These are phyloP conservation scores for Trametes elegans DNA, from an alignment of 768 basidiomycete species.

Conservation along the genomic window DNA sequence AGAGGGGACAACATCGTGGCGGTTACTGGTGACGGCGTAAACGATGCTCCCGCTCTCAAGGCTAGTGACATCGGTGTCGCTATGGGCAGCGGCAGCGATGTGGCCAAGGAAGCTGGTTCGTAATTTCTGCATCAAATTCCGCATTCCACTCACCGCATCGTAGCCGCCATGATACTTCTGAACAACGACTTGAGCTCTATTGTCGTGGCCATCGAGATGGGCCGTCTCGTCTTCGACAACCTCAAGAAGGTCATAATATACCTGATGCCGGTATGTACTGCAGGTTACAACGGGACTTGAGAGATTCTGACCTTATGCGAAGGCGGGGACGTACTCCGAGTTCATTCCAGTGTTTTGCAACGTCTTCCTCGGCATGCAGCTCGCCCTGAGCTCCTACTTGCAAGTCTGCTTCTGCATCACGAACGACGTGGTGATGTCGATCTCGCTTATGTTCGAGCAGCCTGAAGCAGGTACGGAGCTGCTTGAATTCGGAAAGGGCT, in stretches of 20 bases:
- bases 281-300: conserved; percentile 34
- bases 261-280: conserved; percentile 53
- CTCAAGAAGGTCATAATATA: conserved; percentile 56
- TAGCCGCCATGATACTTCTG: conserved; percentile 63
- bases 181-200: conserved; percentile 67
- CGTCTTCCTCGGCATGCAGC: conserved; percentile 58
- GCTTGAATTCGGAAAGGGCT: conserved; percentile 47
- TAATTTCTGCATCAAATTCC: not conserved
- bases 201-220: conserved; percentile 61
- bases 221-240: conserved; percentile 64
- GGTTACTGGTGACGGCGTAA: conserved; percentile 68
- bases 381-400: conserved; percentile 51
- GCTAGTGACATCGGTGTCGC: conserved; percentile 63
- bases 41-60: conserved; percentile 57
- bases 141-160: not conserved
- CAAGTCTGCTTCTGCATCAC: conserved; percentile 56
- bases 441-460: conserved; percentile 55
- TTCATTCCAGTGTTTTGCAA: conserved; percentile 55
- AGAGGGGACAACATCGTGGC: conserved; percentile 54
- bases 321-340: conserved; percentile 60
- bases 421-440: conserved; percentile 54
- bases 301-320: not conserved
- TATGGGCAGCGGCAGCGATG: conserved; percentile 52
- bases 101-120: conserved; percentile 54
- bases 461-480: conserved; percentile 54